These are phyloP conservation scores for Salix udensis DNA, from an alignment of 345 rosid genomes.

Conservation along the genomic window DNA sequence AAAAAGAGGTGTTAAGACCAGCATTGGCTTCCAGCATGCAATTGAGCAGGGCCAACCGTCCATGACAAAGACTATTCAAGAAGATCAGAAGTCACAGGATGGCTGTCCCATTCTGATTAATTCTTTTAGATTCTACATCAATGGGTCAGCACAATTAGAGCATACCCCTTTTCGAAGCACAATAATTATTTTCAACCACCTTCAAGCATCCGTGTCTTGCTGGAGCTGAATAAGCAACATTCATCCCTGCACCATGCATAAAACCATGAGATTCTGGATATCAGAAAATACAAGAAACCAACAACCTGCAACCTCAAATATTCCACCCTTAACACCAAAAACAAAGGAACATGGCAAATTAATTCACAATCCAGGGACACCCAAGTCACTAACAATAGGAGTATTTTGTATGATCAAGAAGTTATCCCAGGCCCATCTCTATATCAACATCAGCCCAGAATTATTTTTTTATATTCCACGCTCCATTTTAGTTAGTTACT, in stretches of 20 bases:
- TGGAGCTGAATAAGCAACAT: conserved; percentile 78
- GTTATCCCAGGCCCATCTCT: not conserved
- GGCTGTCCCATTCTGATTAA: not conserved
- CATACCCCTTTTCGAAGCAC: conserved; percentile 89
- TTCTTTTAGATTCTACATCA: not conserved
- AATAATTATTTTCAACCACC: conserved; percentile 84
- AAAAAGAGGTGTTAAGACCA: too few species aligned
- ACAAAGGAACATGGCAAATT: not conserved
- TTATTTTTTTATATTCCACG: not conserved
- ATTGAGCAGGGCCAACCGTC: not conserved
- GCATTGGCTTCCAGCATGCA: not conserved
- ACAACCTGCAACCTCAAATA: not conserved
- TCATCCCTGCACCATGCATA: conserved; percentile 49
- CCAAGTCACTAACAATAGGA: too few species aligned
- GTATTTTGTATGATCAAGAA: not conserved
- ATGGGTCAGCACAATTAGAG: not conserved
- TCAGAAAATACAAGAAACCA: conserved; percentile 7
- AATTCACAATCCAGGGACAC: not conserved
- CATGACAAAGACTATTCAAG: not conserved
- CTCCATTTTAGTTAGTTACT: not conserved
- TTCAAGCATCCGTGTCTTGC: conserved; percentile 73
- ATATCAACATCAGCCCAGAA: not conserved
- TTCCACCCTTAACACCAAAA: not conserved
- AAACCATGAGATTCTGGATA: conserved; percentile 22
- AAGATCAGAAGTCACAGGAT: not conserved